Evolutionary conservation across 129 eudicot genomes (phyloP), one percentile per base, ranked within the genome.

Genomic region (Flaveria bidentis): DNA sequence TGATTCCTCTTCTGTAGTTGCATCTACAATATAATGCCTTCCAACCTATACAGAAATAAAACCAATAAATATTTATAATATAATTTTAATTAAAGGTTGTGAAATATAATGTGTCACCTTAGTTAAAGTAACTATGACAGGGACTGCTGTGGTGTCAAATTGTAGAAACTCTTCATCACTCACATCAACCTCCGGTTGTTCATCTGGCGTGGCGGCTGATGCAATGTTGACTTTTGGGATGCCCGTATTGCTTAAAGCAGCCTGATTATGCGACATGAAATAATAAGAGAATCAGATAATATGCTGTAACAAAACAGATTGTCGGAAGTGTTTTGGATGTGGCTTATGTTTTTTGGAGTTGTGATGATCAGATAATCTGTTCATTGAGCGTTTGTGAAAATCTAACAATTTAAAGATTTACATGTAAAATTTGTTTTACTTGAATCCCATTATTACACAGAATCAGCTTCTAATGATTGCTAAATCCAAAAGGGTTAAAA

Each of bases 1-100:
- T 62, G 99, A 95, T 76, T 95, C 97, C 80, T 95, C 99, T 76
- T 95, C 99, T 67, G 87, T 76, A 51, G 97, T 89, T 67, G 99
- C 99, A 85, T 95, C 97, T 16, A 88, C 94, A 41, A 91, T 95
- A 63, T 95, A 91, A 75, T 91, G 95, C 79, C 86, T 89, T 60
- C 99, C 99, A 22, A 95, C 88, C 99, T 91, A 81, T 64, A 12
- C 2, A 9, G 11, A 46, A 53, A 60, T 51, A 16, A 66, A 39
- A 26, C 11, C 7, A n/a, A 39, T n/a, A 65, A 16, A n/a, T 22
- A 20, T 20, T 20, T 20, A 20, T 20, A 20, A 20, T 20, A 20
- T 20, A 20, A 0, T 57, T 22, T 20, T 57, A 18, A 51, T 9
- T 9, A 6, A 13, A n/a, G 8, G 15, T 2, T 52, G 58, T 15